Conservation (phyloP, 176 grass and related monocot species). For the Ampelocalamus luodianensis region DNA sequence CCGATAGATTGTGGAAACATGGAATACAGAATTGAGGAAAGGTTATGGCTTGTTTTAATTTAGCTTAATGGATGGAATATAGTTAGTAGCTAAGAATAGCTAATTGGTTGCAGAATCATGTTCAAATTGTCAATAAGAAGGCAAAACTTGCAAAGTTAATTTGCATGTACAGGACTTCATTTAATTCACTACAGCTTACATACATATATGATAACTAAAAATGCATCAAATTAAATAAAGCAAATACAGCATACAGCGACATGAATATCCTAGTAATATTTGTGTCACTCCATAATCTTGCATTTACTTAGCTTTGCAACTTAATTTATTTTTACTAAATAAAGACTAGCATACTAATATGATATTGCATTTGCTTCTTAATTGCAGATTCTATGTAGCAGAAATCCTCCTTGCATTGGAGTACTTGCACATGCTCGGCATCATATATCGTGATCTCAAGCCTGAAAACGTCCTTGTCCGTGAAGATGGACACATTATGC, state of each 20-base stretch:
- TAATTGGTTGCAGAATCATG: neutral
- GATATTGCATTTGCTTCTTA: slow-evolving; percentile 23
- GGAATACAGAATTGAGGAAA: neutral
- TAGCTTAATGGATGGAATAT: neutral
- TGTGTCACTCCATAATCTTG: slow-evolving; percentile 6
- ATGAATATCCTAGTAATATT: neutral
- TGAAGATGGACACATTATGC: slow-evolving; percentile 96
- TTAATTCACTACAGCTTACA: neutral
- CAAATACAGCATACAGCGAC: neutral
- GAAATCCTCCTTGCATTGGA: slow-evolving; percentile 88
- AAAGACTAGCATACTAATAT: neutral
- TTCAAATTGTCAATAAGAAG: neutral
- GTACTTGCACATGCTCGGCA: slow-evolving; percentile 92
- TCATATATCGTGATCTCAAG: slow-evolving; percentile 93
- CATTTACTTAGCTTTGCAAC: slow-evolving; percentile 1
- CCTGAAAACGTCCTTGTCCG: slow-evolving; percentile 89
- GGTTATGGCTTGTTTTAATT: neutral
- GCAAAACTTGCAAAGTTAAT: neutral
- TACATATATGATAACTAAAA: neutral
- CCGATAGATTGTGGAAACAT: neutral
- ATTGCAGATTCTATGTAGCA: slow-evolving; percentile 84
- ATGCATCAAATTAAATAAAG: neutral
- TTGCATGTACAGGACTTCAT: neutral
- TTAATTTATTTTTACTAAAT: slow-evolving; percentile 25
- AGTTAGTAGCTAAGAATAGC: neutral